Percentiles rank a stretch among this genome's conserved stretches.
Conservation (phyloP, 1,139 yeast species). For the Ogataea hybrid region DNA sequence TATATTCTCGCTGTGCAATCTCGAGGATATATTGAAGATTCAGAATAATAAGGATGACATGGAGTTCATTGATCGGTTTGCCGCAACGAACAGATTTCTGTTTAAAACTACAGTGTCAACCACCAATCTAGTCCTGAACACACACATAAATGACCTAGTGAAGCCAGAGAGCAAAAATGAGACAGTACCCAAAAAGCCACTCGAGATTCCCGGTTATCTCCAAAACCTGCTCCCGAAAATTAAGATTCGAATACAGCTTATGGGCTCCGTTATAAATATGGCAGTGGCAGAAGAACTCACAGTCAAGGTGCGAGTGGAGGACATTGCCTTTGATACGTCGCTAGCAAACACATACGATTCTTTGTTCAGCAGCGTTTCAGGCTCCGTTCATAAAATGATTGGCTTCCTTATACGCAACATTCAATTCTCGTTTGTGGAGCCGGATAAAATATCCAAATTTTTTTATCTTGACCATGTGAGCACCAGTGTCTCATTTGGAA, state of each 20-base stretch:
- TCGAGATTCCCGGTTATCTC: conserved; percentile 2
- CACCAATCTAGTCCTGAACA: conserved; percentile 9
- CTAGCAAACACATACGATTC: conserved; percentile 24
- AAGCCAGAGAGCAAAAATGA: not conserved
- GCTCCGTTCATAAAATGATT: conserved; percentile 18
- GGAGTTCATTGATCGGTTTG: conserved; percentile 4
- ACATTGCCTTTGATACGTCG: conserved; percentile 27
- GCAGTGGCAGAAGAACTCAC: conserved; percentile 7
- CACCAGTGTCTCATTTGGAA: conserved; percentile 13
- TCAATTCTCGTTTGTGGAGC: conserved; percentile 21
- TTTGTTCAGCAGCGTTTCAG: conserved; percentile 17
- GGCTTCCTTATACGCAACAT: conserved; percentile 20
- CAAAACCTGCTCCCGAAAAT: conserved; percentile 23
- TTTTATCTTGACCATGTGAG: conserved; percentile 20
- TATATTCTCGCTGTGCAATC: conserved; percentile 8
- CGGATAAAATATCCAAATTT: conserved; percentile 9
- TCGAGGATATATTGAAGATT: conserved; percentile 5
- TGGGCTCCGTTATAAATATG: conserved; percentile 19
- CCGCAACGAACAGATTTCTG: conserved; percentile 6
- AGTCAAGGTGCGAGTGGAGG: conserved; percentile 19
- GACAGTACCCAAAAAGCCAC: not conserved
- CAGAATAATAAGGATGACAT: conserved; percentile 1
- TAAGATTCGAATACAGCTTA: conserved; percentile 24
- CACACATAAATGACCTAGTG: conserved; percentile 6
- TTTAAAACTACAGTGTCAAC: conserved; percentile 14